phyloP scores from a whole-genome alignment of 495 filamentous ascomycete genomes.

The Amorphotheca resinae region DNA sequence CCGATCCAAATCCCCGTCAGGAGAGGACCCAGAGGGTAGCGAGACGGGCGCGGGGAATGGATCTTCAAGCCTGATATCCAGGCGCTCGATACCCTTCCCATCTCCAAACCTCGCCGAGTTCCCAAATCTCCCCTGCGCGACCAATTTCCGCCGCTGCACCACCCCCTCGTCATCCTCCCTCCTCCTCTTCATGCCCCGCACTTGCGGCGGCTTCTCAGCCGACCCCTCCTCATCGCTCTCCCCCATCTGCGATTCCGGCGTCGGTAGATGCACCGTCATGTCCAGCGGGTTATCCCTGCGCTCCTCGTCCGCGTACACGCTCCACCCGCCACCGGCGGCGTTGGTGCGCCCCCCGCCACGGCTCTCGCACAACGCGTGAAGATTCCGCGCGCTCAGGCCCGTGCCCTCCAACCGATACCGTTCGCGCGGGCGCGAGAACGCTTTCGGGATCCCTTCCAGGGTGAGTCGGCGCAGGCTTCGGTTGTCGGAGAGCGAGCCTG shows the following conservation, averaged over 20 bases:
- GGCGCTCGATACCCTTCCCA: constrained; percentile 43
- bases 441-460: constrained; percentile 63
- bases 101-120: constrained; percentile 34
- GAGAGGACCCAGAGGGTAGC: neutral
- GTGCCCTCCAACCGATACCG: constrained; percentile 55
- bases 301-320: constrained; percentile 51
- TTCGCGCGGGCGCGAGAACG: constrained; percentile 55
- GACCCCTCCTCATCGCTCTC: constrained; percentile 23
- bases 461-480: constrained; percentile 57
- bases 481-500: constrained; percentile 36
- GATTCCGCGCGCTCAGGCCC: constrained; percentile 51
- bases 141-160: constrained; percentile 29
- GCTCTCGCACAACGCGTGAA: constrained; percentile 49
- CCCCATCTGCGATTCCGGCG: constrained; percentile 18
- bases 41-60: constrained; percentile 27
- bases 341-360: constrained; percentile 56
- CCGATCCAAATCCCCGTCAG: constrained; percentile 15
- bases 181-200: constrained; percentile 14
- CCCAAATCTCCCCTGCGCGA: constrained; percentile 47
- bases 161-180: constrained; percentile 25
- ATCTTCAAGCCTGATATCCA: constrained; percentile 49
- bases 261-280: constrained; percentile 9
- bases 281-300: constrained; percentile 18
- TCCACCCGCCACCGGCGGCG: constrained; percentile 61
- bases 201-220: constrained; percentile 6